Base-by-base conservation (phyloP, 1,139 yeast genomes). In the Blastobotrys persicus region DNA sequence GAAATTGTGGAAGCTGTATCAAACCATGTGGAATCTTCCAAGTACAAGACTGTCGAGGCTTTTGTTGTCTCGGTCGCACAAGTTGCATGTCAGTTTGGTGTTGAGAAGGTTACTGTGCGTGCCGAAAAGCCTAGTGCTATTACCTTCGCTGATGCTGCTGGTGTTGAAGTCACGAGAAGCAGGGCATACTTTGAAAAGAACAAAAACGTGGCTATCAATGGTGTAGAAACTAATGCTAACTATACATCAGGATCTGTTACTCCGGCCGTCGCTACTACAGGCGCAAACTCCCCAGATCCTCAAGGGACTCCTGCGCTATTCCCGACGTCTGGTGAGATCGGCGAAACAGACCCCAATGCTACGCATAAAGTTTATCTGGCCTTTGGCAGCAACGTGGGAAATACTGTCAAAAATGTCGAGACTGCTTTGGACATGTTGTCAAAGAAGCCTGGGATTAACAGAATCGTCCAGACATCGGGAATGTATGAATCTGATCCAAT, bases 31-130 rank as follows among this genome's bases (percentile, higher is more conserved):
- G 95, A 87, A 60, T 67, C 66, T 14, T 79, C 96, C 1, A 81
- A 83, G 55, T 92, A 88, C 71, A 85, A 88, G 62, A 92, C 98
- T 0, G 95, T 92, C 1, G 98, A 92, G 64, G 96, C 98, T 0
- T 75, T 92, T 53, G 95, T 87, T 2, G 78, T 82, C 53, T 78
- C 81, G 11, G 83, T 88, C 19, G 84, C 89, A 4, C 87, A 83
- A 58, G 67, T 84, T 45, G 73, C 83, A 2, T 73, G 79, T 46
- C 76, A 75, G 51, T 55, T 62, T 32, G 67, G 67, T 6, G 68
- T 75, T 2, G 56, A 64, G 3, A 69, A 71, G 33, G 77, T 81
- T 4, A 69, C 70, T 3, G 91, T 86, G 0, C 75, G 74, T 19
- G 95, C 89, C 1, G 79, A 83, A 39, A 92, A 92, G 65, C 91